These are phyloP conservation scores for Hypholoma sublateritium DNA, from an alignment of 768 basidiomycete genomes.

Conservation along the genomic window DNA sequence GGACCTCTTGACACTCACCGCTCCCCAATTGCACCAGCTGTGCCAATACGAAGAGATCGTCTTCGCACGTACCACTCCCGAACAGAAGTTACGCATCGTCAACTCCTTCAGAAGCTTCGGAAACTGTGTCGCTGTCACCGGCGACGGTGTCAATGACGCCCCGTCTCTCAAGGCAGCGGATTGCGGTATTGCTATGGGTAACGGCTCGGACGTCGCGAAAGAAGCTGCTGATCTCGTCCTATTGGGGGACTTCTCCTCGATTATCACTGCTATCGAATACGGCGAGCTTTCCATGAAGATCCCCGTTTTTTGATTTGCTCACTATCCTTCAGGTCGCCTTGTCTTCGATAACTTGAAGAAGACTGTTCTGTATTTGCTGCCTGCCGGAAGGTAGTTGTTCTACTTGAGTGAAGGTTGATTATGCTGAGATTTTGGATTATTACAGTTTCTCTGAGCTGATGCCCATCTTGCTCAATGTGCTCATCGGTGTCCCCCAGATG, in stretches of 20 bases:
- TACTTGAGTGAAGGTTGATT: neutral
- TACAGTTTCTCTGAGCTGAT: conserved; percentile 58
- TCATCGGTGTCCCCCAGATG: conserved; percentile 34
- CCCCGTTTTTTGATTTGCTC: too few relatives aligned
- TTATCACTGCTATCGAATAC: conserved; percentile 62
- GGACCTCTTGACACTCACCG: conserved; percentile 34
- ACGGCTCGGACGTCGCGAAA: conserved; percentile 50
- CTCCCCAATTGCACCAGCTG: conserved; percentile 30
- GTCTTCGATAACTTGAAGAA: conserved; percentile 67
- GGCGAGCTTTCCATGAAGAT: conserved; percentile 20
- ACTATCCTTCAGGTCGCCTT: conserved; percentile 38
- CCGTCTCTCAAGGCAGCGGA: conserved; percentile 60
- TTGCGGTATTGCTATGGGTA: conserved; percentile 61
- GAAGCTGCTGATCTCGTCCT: conserved; percentile 66
- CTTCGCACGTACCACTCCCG: conserved; percentile 62
- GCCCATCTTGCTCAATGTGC: conserved; percentile 53
- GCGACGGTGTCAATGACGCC: conserved; percentile 66
- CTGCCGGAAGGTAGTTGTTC: conserved; percentile 44
- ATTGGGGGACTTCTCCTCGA: conserved; percentile 65
- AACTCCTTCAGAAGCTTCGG: conserved; percentile 52
- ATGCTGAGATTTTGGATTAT: neutral
- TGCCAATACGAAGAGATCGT: conserved; percentile 49
- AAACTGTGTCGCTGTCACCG: conserved; percentile 61
- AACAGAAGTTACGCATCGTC: conserved; percentile 67
- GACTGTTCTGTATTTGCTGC: conserved; percentile 48